Conservation (phyloP, 495 filamentous ascomycete genomes). For the Cercophora samala region DNA sequence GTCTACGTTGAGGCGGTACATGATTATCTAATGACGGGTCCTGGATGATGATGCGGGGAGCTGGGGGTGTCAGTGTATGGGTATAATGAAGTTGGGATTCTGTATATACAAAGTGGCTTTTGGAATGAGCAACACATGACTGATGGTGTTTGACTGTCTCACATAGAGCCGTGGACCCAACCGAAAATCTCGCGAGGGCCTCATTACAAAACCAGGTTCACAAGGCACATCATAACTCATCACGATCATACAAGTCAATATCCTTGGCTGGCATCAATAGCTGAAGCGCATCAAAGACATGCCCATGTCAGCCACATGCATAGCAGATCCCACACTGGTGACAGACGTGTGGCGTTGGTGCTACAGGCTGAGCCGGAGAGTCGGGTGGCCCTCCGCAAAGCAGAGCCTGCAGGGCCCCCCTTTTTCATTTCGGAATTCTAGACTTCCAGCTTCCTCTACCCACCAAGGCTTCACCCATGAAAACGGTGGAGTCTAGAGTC, state of each 20-base stretch:
- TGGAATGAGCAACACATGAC: neutral
- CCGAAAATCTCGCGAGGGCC: neutral
- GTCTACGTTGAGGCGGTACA: neutral
- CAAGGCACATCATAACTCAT: neutral
- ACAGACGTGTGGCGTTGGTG: neutral
- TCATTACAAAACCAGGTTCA: neutral
- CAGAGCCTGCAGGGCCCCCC: neutral
- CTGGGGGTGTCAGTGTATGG: neutral
- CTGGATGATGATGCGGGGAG: neutral
- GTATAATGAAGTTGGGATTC: neutral
- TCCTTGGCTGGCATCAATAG: neutral
- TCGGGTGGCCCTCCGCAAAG: neutral
- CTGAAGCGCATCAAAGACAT: neutral
- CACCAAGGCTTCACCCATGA: neutral
- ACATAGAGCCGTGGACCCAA: neutral
- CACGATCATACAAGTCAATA: neutral
- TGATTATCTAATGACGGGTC: neutral
- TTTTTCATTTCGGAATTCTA: slow-evolving; percentile 24
- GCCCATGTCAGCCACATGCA: neutral
- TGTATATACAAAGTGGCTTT: neutral
- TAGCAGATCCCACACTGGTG: neutral
- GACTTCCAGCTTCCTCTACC: slow-evolving; percentile 18
- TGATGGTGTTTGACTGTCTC: neutral
- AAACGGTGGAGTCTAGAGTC: neutral
- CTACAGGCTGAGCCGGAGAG: neutral